Base-by-base conservation (phyloP, 345 rosid genomes). In the Lumnitzera littorea region DNA sequence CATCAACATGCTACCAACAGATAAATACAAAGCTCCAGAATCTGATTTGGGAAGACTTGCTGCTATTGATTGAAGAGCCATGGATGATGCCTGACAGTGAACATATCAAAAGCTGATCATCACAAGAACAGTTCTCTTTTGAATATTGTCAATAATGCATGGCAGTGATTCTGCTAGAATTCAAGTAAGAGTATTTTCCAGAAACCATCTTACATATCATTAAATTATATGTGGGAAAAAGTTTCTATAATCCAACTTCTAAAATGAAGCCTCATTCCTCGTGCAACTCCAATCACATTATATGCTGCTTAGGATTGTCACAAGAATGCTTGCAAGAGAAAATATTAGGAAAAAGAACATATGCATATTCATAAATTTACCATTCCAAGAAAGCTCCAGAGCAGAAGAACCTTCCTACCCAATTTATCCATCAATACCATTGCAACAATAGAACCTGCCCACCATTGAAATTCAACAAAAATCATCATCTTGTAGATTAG, bases 361-460 rank as follows among this genome's bases (percentile, higher is more conserved):
- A 36, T 36, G 43, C 43, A 36, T 9, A 36, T 36, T 36, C 46
- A 27, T 7, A 55, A 46, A 55, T 66, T 66, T 63, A 76, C 84
- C 78, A 80, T 76, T 65, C 84, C 81, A 46, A 71, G 48, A 55
- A 80, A 80, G 69, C 84, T 80, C 73, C 81, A 72, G 11, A 80
- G 76, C 31, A 80, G 81, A 53, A 80, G 74, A 47, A 61, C 61
- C 60, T 67, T 73, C 78, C 84, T 76, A 66, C 84, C 84, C 48
- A 90, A 71, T 75, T 75, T 94, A 78, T 94, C 99, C 99, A 94
- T 94, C 77, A 90, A 77, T 73, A 72, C 52, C 99, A 94, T 94
- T 4, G 99, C 99, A 25, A 81, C 13, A 56, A 86, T 2, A 60
- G 99, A 94, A 68, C 97, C 99, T 94, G 76, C 46, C 49, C 53